A percentile compares a stretch with the other conserved stretches of the same genome.
Conservation (phyloP, 2,329 filamentous ascomycete species). For the Achaetomium macrosporum region DNA sequence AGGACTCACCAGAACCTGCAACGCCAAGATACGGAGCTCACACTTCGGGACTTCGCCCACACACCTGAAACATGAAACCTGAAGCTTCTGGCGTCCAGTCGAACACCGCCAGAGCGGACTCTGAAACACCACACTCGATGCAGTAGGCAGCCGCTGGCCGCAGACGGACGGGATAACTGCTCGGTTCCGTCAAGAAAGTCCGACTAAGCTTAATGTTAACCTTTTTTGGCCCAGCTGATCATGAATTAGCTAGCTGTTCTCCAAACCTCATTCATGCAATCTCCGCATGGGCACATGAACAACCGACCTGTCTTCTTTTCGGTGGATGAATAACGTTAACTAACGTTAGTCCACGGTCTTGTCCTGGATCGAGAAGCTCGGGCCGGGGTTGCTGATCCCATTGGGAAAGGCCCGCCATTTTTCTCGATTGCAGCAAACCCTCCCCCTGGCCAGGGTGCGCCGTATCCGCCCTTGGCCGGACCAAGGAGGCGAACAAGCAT, state of each 20-base stretch:
- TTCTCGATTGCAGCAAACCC: too few relatives aligned
- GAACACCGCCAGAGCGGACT: conserved; percentile 1
- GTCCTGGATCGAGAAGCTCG: conserved; percentile 8
- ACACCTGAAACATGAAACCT: conserved; percentile 18
- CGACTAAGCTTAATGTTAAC: too few relatives aligned
- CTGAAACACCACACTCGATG: conserved; percentile 15
- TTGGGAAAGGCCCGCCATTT: conserved; percentile 7
- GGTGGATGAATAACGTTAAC: too few relatives aligned
- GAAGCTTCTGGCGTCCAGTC: conserved; percentile 1
- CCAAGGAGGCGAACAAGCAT: conserved; percentile 2
- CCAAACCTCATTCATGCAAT: too few relatives aligned
- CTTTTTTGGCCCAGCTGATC: too few relatives aligned
- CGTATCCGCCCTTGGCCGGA: not conserved
- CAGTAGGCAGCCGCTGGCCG: conserved; percentile 5
- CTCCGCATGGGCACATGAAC: not conserved
- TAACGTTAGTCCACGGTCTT: too few relatives aligned
- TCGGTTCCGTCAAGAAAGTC: too few relatives aligned
- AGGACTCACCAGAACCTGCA: not conserved
- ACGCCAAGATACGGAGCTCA: not conserved
- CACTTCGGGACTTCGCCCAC: not conserved
- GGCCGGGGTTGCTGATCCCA: not conserved
- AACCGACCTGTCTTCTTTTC: too few relatives aligned
- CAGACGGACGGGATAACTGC: not conserved
- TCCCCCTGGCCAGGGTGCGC: not conserved
- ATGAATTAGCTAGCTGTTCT: too few relatives aligned